Conservation (phyloP, 1,284 basidiomycete genomes). For the Phylloboletellus chloephorus region DNA sequence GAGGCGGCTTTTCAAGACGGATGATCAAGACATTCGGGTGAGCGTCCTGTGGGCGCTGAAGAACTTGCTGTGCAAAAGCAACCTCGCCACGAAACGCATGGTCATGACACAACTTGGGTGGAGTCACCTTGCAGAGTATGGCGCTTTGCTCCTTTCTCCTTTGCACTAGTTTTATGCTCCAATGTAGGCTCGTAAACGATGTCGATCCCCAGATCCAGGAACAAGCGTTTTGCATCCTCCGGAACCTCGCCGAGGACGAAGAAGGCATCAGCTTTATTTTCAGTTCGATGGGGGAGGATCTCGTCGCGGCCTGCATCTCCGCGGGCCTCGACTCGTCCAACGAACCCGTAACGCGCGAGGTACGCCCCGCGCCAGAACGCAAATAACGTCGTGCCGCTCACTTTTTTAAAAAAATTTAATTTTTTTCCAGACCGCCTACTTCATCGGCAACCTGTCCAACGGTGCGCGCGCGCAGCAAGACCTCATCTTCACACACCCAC, state of each 20-base stretch:
- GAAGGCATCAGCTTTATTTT: constrained; percentile 58
- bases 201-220: constrained; percentile 53
- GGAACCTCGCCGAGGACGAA: constrained; percentile 59
- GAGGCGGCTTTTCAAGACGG: constrained; percentile 48
- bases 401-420: no score
- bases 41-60: constrained; percentile 80
- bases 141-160: constrained; percentile 9
- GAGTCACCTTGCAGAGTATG: constrained; percentile 48
- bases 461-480: constrained; percentile 43
- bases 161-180: background rate
- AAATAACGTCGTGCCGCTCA: background rate
- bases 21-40: constrained; percentile 53
- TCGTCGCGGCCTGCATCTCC: constrained; percentile 42
- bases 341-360: constrained; percentile 51
- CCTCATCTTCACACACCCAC: constrained; percentile 44
- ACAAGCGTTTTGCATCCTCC: constrained; percentile 58
- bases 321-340: constrained; percentile 43
- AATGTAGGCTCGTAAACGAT: constrained; percentile 44
- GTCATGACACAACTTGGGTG: constrained; percentile 66
- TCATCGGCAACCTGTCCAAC: constrained; percentile 63
- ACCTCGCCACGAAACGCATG: constrained; percentile 50
- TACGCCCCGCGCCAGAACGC: constrained; percentile 18
- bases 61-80: constrained; percentile 66
- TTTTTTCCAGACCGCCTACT: constrained; percentile 47
- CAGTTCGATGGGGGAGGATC: constrained; percentile 42